These are phyloP conservation scores for Solanum dulcamara DNA, from an alignment of 257 asterid genomes.

Conservation along the genomic window DNA sequence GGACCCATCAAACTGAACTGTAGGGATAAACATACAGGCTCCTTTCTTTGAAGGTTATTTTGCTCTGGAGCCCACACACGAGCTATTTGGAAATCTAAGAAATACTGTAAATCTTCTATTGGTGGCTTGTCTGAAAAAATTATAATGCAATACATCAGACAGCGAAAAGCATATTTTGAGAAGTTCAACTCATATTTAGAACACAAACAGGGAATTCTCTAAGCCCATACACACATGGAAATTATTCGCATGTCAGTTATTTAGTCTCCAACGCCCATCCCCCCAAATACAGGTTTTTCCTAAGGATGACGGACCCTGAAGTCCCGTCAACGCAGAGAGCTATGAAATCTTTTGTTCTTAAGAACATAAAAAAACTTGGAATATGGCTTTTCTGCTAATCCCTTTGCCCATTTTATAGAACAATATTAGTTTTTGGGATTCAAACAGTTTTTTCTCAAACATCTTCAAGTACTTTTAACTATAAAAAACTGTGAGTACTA, in stretches of 20 bases:
- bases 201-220: neutral
- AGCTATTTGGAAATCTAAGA: conserved; percentile 90
- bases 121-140: conserved; percentile 87
- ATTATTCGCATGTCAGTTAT: neutral
- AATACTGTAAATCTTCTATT: conserved; percentile 95
- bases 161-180: neutral
- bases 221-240: neutral
- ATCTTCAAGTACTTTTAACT: neutral
- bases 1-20: conserved; percentile 99
- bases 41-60: conserved; percentile 77
- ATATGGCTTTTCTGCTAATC: neutral
- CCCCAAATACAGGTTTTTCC: neutral
- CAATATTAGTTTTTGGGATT: neutral
- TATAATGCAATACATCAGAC: neutral
- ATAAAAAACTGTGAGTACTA: neutral
- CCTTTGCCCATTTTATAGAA: neutral
- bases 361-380: neutral
- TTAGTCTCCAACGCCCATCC: neutral
- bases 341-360: neutral
- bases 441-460: neutral
- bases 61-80: conserved; percentile 98
- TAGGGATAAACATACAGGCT: conserved; percentile 81
- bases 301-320: neutral
- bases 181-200: neutral
- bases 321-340: neutral